Percentiles rank a stretch among this genome's conserved stretches.
phyloP scores from a whole-genome alignment of 257 asterid species.

The Orobanche coerulescens region DNA sequence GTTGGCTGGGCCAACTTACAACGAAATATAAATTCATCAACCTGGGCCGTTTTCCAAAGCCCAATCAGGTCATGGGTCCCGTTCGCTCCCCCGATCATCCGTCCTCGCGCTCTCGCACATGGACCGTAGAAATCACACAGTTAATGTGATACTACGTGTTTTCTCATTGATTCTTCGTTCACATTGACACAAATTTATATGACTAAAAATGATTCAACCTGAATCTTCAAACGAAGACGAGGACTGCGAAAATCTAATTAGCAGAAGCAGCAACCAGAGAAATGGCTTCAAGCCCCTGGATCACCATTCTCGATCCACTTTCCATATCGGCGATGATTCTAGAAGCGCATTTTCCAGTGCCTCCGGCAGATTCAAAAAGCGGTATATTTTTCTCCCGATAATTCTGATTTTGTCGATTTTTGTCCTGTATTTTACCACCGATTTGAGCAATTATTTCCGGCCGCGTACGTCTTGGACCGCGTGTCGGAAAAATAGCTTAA shows the following conservation, averaged over 20 bases:
- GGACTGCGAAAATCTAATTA: slow-evolving; percentile 57
- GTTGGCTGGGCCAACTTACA: too few species aligned
- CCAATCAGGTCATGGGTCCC: too few species aligned
- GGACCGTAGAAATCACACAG: slow-evolving; percentile 6
- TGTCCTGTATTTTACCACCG: slow-evolving; percentile 52
- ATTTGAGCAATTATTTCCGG: slow-evolving; percentile 42
- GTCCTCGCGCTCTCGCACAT: too few species aligned
- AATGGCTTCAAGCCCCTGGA: slow-evolving; percentile 33
- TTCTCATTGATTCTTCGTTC: neutral
- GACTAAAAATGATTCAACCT: slow-evolving; percentile 36
- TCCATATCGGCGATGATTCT: slow-evolving; percentile 28
- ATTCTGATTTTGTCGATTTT: slow-evolving; percentile 46
- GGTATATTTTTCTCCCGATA: slow-evolving; percentile 51
- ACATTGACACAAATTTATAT: neutral
- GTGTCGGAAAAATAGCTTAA: too few species aligned
- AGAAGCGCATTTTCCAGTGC: slow-evolving; percentile 23
- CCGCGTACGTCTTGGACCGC: slow-evolving; percentile 37
- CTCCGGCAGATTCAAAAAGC: slow-evolving; percentile 37
- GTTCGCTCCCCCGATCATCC: too few species aligned
- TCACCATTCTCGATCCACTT: slow-evolving; percentile 28
- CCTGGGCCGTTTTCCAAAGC: too few species aligned
- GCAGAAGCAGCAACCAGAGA: slow-evolving; percentile 37
- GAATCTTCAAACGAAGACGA: slow-evolving; percentile 79
- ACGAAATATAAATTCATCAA: too few species aligned
- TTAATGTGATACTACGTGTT: neutral